phyloP scores from a whole-genome alignment of 2,329 filamentous ascomycete genomes.

The Ophiocordyceps sinensis region DNA sequence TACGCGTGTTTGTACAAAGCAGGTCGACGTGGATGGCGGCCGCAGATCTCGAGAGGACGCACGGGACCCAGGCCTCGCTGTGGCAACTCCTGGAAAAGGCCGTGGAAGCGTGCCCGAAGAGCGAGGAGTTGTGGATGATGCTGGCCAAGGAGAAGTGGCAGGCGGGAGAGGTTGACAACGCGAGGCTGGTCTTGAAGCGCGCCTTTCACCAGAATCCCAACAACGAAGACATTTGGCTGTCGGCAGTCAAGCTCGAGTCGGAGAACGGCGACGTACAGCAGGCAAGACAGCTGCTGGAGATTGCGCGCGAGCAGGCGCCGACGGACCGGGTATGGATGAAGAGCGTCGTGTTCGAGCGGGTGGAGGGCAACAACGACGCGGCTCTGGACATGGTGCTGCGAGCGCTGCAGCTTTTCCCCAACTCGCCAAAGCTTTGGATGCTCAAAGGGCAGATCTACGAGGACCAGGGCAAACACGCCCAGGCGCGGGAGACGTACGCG shows the following conservation, averaged over 20 bases:
- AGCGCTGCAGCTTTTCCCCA: conserved; percentile 74
- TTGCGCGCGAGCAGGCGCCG: conserved; percentile 74
- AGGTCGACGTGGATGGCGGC: conserved; percentile 82
- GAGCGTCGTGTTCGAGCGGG: conserved; percentile 82
- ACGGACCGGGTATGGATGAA: conserved; percentile 98
- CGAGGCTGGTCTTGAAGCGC: conserved; percentile 68
- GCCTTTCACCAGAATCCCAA: conserved; percentile 93
- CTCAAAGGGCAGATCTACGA: conserved; percentile 98
- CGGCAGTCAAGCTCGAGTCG: conserved; percentile 89
- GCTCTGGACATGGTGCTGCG: conserved; percentile 80
- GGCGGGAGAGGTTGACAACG: conserved; percentile 73
- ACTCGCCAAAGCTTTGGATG: conserved; percentile 86
- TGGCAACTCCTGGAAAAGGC: conserved; percentile 83
- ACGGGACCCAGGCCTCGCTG: conserved; percentile 70
- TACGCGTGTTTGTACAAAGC: conserved; percentile 80
- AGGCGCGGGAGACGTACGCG: conserved; percentile 80
- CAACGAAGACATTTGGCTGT: conserved; percentile 96
- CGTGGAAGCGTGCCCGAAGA: conserved; percentile 82
- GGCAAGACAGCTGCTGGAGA: conserved; percentile 66
- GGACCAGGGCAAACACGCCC: conserved; percentile 58
- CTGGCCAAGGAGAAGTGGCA: conserved; percentile 92
- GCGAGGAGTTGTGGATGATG: conserved; percentile 89
- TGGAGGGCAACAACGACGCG: conserved; percentile 62
- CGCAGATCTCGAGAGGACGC: conserved; percentile 79
- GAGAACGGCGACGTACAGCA: conserved; percentile 73